Evolutionary conservation across 345 rosid genomes (phyloP), one percentile per base, ranked within the genome.

Genomic region (Viola odorata): DNA sequence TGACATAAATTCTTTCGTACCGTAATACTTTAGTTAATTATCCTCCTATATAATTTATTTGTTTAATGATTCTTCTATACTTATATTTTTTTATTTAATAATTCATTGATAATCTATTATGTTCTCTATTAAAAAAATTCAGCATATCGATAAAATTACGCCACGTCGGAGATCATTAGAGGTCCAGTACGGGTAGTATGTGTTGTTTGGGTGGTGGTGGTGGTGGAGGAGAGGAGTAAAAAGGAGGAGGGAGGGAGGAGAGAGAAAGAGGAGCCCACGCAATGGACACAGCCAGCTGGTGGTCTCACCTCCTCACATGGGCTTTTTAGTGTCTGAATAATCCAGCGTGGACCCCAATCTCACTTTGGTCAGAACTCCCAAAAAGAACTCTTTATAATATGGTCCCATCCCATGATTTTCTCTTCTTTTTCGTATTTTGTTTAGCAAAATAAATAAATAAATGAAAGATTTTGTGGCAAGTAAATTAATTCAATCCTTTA

Each of bases 251-350:
- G 50, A 11, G 47, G 14, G 48, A 45, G 66, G 62, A 49, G 37
- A 17, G 38, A 10, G 37, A 51, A 12, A 57, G 45, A 36, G 67
- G 66, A 69, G 69, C 73, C 80, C 79, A 60, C 69, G 37, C 12
- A 50, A 6, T 63, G 52, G 80, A 76, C 85, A 78, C 3, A 65
- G 68, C 77, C 80, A 83, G 85, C 83, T 80, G 83, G 83, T 80
- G 78, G 83, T 69, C 68, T 74, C 78, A 57, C 78, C 68, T 53
- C 71, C 41, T 77, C 84, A 75, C 87, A 80, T 77, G 82, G 65
- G 53, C 53, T 58, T 71, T 52, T 62, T 44, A 37, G 8, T 55
- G 64, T 69, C 53, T 44, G 47, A 44, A 6, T 7, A 7, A 6
- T 41, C 61, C 17, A 0, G 16, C 12, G 23, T 10, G 16, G 45